Base-by-base conservation (phyloP, 2,329 filamentous ascomycete genomes). In the Aureobasidium namibiae region DNA sequence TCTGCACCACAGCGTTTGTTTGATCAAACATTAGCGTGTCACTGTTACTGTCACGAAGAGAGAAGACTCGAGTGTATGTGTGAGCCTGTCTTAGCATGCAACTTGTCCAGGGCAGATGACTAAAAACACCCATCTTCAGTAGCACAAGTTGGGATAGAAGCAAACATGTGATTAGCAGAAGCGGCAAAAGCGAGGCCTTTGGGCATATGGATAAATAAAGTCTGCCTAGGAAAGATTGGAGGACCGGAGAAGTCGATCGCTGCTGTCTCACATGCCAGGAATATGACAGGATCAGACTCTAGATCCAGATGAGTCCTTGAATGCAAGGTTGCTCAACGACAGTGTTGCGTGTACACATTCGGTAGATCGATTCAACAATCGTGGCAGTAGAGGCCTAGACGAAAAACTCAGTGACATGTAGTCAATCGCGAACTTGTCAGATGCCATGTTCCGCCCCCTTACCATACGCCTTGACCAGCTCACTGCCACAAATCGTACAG, bases 401-500 rank as follows among this genome's bases (percentile, higher is more conserved):
- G 23, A 24, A 18, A 13, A 18, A 10, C 5, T n/a, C 48, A 26
- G 33, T 21, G 23, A 52, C 16, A 52, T 52, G 48, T 52, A 52
- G 33, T 52, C 48, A 44, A 23, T 26, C 26, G 23, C 9, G 9
- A 16, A 26, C 13, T 33, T 18, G 50, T 33, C 24, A 42, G n/a
- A 11, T 10, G 13, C 36, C 11, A 41, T 31, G 26, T n/a, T 24
- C 42, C 36, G 24, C 36, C 50, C 34, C 50, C 45, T 48, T 53
- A 42, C n/a, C 33, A 36, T 26, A 53, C 50, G 50, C 50, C 26
- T 23, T 53, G 50, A 42, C 50, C 50, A 38, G 21, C 10, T 33
- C 50, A 53, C 50, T 42, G 50, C 50, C 36, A 33, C 48, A 52
- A 34, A 36, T 53, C 50, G 50, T 53, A 33, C 50, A 53, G 38